Base-by-base conservation (phyloP, 495 filamentous ascomycete genomes). In the Staphylotrichum tortipilum region DNA sequence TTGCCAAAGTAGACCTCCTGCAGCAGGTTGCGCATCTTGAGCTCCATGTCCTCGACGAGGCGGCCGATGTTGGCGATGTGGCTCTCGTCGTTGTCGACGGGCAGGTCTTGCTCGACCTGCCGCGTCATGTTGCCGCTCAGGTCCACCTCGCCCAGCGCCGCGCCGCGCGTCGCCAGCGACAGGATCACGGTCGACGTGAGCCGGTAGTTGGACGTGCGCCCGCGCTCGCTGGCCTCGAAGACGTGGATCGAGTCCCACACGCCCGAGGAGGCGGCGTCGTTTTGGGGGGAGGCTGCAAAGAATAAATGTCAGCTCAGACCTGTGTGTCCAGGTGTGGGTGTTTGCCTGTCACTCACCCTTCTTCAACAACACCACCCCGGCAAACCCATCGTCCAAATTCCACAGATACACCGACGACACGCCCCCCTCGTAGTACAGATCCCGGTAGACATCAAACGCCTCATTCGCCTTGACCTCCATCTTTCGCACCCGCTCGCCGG, bases 1-100 rank as follows among this genome's bases (percentile, higher is more conserved):
- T 99, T 99, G 53, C 92, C 92, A 67, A 99, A 99, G 70, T 99
- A 99, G 42, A 99, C 92, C 72, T 99, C 92, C 75, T 97, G 94
- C 64, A 99, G 74, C 68, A 97, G 67, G 65, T 97, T 99, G 42
- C 92, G 82, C 94, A 99, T 99, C 79, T 96, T 95, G 65, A 95
- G 77, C 72, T 99, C 92, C 91, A 99, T 96, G 72, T 99, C 94
- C 74, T 99, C 92, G 39, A 99, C 91, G 61, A 99, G 74, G 67
- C 81, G 77, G 34, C 92, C 92, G 54, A 97, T 88, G 66, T 99
- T 99, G 42, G 86, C 86, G 54, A 99, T 89, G 71, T 99, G 92
- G 68, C 86, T 88, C 39, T 82, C 82, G 69, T 98, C 94, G 56
- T 83, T 87, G 50, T 91, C 86, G 12, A 95, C 86, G 5, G 86